phyloP scores from a whole-genome alignment of 192 early-diverging fungal genomes.

The Mortierella hygrophila region DNA sequence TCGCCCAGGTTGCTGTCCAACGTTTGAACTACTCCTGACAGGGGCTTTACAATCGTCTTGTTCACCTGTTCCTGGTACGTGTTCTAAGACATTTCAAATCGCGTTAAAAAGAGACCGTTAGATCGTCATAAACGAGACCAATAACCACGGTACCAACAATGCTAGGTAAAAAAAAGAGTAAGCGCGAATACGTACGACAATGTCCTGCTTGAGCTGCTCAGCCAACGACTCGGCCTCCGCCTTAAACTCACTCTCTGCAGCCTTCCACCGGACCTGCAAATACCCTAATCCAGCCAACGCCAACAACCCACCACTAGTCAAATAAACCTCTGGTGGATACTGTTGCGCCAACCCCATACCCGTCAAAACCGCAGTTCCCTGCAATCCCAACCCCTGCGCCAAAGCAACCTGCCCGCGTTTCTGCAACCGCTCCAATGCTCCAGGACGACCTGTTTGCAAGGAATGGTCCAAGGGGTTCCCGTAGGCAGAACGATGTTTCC shows the following conservation, averaged over 20 bases:
- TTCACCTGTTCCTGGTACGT: conserved; percentile 47
- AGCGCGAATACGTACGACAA: conserved; percentile 30
- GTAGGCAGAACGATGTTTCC: conserved; percentile 46
- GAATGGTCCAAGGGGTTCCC: conserved; percentile 32
- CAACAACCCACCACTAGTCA: conserved; percentile 38
- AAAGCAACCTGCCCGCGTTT: conserved; percentile 38
- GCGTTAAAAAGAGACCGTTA: neutral
- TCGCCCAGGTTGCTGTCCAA: conserved; percentile 43
- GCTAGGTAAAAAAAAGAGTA: neutral
- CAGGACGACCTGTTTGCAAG: conserved; percentile 13
- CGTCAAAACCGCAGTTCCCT: conserved; percentile 41
- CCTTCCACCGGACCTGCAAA: conserved; percentile 55
- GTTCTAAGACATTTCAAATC: neutral
- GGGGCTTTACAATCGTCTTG: conserved; percentile 48
- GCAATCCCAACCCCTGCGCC: conserved; percentile 38
- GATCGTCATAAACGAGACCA: neutral
- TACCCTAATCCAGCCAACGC: conserved; percentile 46
- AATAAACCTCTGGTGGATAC: conserved; percentile 49
- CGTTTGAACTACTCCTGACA: conserved; percentile 32
- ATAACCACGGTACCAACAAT: neutral
- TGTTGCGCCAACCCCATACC: conserved; percentile 50
- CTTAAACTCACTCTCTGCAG: conserved; percentile 52
- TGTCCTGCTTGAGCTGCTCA: conserved; percentile 41
- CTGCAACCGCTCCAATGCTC: conserved; percentile 46
- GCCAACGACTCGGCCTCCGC: conserved; percentile 36